Conservation (phyloP, 495 filamentous ascomycete species). For the Penicillium silybi region DNA sequence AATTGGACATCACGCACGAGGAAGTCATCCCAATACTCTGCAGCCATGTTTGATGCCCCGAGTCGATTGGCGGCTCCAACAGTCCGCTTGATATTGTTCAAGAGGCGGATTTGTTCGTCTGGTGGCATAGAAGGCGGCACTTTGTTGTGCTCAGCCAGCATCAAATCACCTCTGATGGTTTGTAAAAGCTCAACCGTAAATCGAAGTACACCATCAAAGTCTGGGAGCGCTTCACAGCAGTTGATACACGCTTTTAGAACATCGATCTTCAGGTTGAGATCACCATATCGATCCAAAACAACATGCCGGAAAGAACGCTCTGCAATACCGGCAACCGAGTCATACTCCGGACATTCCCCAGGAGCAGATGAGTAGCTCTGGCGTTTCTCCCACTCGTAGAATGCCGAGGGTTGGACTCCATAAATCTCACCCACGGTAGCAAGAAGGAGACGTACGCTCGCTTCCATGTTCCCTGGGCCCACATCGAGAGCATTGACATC, state of each 20-base stretch:
- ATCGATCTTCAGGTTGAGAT: conserved; percentile 69
- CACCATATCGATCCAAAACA: conserved; percentile 39
- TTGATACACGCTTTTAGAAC: conserved; percentile 81
- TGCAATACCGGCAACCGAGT: conserved; percentile 40
- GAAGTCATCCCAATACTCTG: conserved; percentile 96
- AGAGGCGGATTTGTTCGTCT: conserved; percentile 80
- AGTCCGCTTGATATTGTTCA: conserved; percentile 80
- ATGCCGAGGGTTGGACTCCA: conserved; percentile 43
- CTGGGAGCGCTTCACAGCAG: conserved; percentile 88
- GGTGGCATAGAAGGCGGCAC: conserved; percentile 60
- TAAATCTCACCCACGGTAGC: conserved; percentile 50
- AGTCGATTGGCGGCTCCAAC: conserved; percentile 69
- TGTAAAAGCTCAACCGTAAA: conserved; percentile 81
- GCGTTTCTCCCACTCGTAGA: conserved; percentile 33
- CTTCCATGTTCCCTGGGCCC: conserved; percentile 70
- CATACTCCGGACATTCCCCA: conserved; percentile 28
- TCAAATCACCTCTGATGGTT: conserved; percentile 69
- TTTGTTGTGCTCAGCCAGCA: conserved; percentile 50
- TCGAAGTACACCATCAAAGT: conserved; percentile 80
- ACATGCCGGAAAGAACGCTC: conserved; percentile 42
- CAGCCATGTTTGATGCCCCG: conserved; percentile 62
- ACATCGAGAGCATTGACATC: conserved; percentile 67
- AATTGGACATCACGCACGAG: conserved; percentile 78
- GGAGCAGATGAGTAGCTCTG: conserved; percentile 17
- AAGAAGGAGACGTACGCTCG: conserved; percentile 60